phyloP scores from a whole-genome alignment of 192 early-diverging fungal genomes.

The Haplosporangium gracile region DNA sequence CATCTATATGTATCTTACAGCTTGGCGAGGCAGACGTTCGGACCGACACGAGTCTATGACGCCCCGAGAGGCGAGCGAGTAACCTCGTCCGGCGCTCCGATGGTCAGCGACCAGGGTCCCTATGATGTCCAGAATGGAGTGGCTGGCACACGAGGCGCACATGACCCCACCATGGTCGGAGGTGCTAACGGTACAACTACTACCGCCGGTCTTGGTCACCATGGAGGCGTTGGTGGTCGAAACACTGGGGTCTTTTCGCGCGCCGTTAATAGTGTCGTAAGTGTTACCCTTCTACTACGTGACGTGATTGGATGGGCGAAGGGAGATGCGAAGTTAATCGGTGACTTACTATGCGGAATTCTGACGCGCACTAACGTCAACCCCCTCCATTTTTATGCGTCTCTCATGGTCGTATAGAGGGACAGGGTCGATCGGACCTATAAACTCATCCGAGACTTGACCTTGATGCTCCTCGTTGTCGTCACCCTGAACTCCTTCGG shows the following conservation, averaged over 20 bases:
- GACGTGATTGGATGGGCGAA: too few species aligned
- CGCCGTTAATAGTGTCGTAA: constrained; percentile 22
- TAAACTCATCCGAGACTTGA: constrained; percentile 38
- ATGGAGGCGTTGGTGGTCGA: neutral
- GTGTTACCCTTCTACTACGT: neutral
- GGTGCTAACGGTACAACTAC: neutral
- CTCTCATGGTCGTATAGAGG: neutral
- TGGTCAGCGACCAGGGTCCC: neutral
- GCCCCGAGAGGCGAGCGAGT: neutral
- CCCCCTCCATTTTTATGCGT: neutral
- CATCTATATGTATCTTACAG: neutral
- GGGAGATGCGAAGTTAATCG: neutral
- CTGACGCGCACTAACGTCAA: neutral
- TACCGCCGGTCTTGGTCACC: neutral
- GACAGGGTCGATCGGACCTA: constrained; percentile 22
- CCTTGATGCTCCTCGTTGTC: constrained; percentile 44
- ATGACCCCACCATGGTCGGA: neutral
- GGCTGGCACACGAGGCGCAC: neutral
- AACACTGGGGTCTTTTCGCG: neutral
- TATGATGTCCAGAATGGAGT: neutral
- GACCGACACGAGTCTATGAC: neutral
- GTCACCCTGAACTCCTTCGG: constrained; percentile 47
- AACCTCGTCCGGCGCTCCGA: neutral
- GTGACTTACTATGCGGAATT: too few species aligned
- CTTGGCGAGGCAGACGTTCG: constrained; percentile 7